Conservation (phyloP, 768 basidiomycete species). For the Lactifluus subvellereus region DNA sequence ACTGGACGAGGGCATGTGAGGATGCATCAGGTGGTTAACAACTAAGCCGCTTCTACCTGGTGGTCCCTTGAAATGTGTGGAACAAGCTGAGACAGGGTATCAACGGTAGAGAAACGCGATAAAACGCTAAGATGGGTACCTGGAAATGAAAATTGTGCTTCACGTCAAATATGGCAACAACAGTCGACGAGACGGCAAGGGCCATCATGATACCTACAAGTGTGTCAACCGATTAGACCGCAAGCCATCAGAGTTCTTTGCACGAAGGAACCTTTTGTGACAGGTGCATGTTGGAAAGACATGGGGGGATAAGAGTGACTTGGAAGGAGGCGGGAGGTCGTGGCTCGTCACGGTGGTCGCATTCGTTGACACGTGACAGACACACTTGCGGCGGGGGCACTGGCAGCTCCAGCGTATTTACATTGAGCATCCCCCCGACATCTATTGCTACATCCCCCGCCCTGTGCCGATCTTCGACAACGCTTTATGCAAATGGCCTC, state of each 20-base stretch:
- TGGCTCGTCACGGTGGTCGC: too few relatives aligned
- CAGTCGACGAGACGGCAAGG: constrained; percentile 64
- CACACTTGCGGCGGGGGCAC: background rate
- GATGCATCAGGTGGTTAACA: background rate
- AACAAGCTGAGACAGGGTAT: constrained; percentile 46
- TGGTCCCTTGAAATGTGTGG: constrained; percentile 88
- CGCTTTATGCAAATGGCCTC: constrained; percentile 29
- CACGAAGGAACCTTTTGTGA: constrained; percentile 59
- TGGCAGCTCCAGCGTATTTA: background rate
- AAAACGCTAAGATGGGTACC: constrained; percentile 35
- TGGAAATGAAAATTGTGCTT: constrained; percentile 88
- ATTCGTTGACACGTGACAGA: constrained; percentile 13
- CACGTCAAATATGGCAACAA: constrained; percentile 73
- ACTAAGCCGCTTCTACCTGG: constrained; percentile 49
- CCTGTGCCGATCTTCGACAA: constrained; percentile 32
- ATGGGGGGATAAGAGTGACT: constrained; percentile 31
- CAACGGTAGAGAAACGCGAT: background rate
- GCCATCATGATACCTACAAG: constrained; percentile 68
- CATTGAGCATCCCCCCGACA: background rate
- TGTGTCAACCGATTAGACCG: constrained; percentile 4
- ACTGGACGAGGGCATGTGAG: constrained; percentile 42
- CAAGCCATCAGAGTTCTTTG: background rate
- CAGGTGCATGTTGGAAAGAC: constrained; percentile 81
- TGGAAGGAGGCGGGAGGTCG: too few relatives aligned
- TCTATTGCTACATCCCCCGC: background rate